These are phyloP conservation scores for Plasmopara halstedii DNA, from an alignment of 352 stramenopile species.

Conservation along the genomic window DNA sequence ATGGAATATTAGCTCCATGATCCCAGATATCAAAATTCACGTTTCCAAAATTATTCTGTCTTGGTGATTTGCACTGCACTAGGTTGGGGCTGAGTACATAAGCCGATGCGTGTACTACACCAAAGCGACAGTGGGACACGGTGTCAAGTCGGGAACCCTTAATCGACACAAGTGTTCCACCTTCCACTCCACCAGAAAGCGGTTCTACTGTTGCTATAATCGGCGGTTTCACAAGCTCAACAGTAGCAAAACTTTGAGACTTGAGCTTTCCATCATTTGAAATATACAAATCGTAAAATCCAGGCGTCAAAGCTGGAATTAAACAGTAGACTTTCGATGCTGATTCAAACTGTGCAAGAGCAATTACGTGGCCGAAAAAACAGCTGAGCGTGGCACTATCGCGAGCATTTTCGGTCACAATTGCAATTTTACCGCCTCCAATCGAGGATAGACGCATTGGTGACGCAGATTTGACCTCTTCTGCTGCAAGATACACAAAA, in stretches of 20 bases:
- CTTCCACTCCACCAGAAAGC: constrained; percentile 17
- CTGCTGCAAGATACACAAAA: constrained; percentile 33
- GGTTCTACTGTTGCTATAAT: constrained; percentile 32
- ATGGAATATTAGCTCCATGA: constrained; percentile 33
- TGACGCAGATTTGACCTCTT: constrained; percentile 32
- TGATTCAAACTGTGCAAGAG: constrained; percentile 27
- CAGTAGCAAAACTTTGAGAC: constrained; percentile 25
- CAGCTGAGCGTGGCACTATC: constrained; percentile 41
- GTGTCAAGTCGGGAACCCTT: constrained; percentile 38
- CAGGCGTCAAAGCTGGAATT: constrained; percentile 22
- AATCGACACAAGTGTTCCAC: constrained; percentile 38
- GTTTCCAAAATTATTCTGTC: constrained; percentile 22
- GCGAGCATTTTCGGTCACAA: constrained; percentile 32
- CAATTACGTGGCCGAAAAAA: constrained; percentile 34
- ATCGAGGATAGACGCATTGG: constrained; percentile 30
- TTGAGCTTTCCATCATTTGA: constrained; percentile 45
- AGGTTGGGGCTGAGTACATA: constrained; percentile 19
- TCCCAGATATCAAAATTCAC: constrained; percentile 37
- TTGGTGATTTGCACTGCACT: constrained; percentile 35
- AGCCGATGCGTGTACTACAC: constrained; percentile 17
- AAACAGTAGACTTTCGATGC: constrained; percentile 27
- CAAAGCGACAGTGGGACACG: constrained; percentile 74
- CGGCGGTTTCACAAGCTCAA: constrained; percentile 48
- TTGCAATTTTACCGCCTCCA: constrained; percentile 20
- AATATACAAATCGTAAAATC: constrained; percentile 26